A percentile compares a stretch with the other conserved stretches of the same genome.
Evolutionary conservation across 495 filamentous ascomycete species (phyloP).

Genomic region (Articulospora tetracladia): DNA sequence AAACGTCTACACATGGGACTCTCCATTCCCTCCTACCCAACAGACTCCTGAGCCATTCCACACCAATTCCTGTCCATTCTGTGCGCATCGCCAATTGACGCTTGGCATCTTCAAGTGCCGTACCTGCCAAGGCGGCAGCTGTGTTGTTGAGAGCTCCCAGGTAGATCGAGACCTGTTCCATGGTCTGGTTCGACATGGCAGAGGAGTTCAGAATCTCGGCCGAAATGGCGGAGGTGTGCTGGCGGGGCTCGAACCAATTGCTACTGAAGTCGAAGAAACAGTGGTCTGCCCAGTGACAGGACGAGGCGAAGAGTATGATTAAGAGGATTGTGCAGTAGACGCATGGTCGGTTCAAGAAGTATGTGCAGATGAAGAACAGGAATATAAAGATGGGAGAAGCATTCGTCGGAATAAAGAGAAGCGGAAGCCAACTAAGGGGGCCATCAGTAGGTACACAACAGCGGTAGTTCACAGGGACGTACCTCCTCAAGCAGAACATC

Average conservation of each 20-base stretch:
- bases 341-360: constrained; percentile 85
- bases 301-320: constrained; percentile 81
- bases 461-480: constrained; percentile 22
- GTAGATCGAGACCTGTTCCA: constrained; percentile 21
- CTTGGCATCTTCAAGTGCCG: constrained; percentile 60
- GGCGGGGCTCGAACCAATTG: constrained; percentile 74
- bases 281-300: constrained; percentile 86
- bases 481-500: constrained; percentile 88
- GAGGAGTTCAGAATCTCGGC: constrained; percentile 14
- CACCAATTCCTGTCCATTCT: constrained; percentile 76
- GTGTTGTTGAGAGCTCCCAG: constrained; percentile 62
- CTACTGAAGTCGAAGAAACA: constrained; percentile 82
- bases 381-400: constrained; percentile 83
- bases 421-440: constrained; percentile 56
- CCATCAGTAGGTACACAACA: not conserved
- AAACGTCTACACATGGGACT: constrained; percentile 78
- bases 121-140: constrained; percentile 59
- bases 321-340: constrained; percentile 89
- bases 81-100: constrained; percentile 38
- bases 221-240: constrained; percentile 7
- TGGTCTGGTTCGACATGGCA: constrained; percentile 16
- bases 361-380: constrained; percentile 85
- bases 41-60: constrained; percentile 78
- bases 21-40: constrained; percentile 76
- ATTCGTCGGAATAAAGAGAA: constrained; percentile 74